phyloP scores from a whole-genome alignment of 2,329 filamentous ascomycete species.

The Ophiostoma ulmi region DNA sequence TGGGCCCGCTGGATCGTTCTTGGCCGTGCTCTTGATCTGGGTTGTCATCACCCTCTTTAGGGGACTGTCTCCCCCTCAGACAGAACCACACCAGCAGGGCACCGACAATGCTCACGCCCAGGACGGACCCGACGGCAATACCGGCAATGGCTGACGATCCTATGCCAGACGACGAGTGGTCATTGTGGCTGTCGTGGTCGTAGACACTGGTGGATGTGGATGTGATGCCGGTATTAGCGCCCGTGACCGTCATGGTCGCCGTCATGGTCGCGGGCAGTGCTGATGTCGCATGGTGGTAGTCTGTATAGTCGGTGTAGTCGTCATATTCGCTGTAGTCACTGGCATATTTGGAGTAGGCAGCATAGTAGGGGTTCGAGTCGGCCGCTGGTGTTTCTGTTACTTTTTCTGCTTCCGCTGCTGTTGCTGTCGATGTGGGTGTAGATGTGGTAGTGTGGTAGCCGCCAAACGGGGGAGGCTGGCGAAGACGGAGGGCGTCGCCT shows the following conservation, averaged over 20 bases:
- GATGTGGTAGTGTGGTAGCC: not conserved
- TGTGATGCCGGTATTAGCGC: not conserved
- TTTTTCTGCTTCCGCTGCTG: not conserved
- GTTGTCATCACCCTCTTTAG: not conserved
- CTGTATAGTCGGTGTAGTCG: not conserved
- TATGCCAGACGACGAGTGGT: not conserved
- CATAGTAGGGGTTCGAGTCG: not conserved
- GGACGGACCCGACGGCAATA: constrained; percentile 17
- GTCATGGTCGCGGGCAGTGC: not conserved
- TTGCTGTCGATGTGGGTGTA: not conserved
- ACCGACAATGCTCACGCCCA: not conserved
- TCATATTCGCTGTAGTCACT: not conserved
- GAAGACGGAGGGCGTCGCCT: not conserved
- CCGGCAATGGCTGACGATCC: constrained; percentile 17
- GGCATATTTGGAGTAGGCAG: constrained; percentile 5
- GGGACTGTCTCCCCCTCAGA: not conserved
- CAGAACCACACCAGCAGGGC: constrained; percentile 17
- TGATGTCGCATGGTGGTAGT: not conserved
- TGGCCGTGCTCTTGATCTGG: not conserved
- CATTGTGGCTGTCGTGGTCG: not conserved
- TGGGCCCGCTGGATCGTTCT: not conserved
- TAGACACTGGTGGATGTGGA: not conserved
- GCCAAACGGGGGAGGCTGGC: not conserved
- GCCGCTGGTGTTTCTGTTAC: not conserved
- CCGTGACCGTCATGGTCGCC: not conserved